Evolutionary conservation across 345 rosid genomes (phyloP).

Genomic region (Anastatica hierochuntica): DNA sequence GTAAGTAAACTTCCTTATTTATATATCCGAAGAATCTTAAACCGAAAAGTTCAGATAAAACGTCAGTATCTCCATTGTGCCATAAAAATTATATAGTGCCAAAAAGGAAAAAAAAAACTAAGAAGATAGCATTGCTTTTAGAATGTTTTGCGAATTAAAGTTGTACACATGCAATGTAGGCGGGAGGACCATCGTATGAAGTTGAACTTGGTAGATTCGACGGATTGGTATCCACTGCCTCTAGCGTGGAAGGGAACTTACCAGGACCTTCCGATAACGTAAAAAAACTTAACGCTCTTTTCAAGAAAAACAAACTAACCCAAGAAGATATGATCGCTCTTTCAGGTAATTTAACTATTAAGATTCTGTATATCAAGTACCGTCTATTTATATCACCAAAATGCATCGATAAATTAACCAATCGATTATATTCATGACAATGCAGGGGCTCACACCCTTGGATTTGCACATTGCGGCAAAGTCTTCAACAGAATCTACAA

Average conservation of each 20-base stretch:
- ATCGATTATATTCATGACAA: not conserved
- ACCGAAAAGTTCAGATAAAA: too few relatives aligned
- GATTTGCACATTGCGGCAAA: conserved; percentile 61
- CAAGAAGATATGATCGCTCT: conserved; percentile 78
- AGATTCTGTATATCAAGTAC: not conserved
- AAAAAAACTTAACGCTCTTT: conserved; percentile 44
- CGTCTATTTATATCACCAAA: not conserved
- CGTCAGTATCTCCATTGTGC: too few relatives aligned
- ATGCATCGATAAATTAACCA: not conserved
- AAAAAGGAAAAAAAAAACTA: too few relatives aligned
- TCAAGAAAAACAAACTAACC: conserved; percentile 41
- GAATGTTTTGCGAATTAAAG: not conserved
- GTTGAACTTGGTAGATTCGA: conserved; percentile 72
- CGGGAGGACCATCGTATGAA: conserved; percentile 59
- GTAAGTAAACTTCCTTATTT: conserved; percentile 14
- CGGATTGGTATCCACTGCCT: conserved; percentile 47
- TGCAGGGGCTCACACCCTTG: conserved; percentile 65
- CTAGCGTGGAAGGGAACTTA: conserved; percentile 48
- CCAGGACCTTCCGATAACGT: conserved; percentile 46
- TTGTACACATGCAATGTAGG: conserved; percentile 25
- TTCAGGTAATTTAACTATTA: conserved; percentile 35
- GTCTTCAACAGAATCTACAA: conserved; percentile 48
- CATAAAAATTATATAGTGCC: too few relatives aligned
- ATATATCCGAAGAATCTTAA: too few relatives aligned
- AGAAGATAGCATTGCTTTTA: not conserved